Evolutionary conservation across 2,329 filamentous ascomycete genomes (phyloP).

Genomic region (Dactylonectria estremocensis): DNA sequence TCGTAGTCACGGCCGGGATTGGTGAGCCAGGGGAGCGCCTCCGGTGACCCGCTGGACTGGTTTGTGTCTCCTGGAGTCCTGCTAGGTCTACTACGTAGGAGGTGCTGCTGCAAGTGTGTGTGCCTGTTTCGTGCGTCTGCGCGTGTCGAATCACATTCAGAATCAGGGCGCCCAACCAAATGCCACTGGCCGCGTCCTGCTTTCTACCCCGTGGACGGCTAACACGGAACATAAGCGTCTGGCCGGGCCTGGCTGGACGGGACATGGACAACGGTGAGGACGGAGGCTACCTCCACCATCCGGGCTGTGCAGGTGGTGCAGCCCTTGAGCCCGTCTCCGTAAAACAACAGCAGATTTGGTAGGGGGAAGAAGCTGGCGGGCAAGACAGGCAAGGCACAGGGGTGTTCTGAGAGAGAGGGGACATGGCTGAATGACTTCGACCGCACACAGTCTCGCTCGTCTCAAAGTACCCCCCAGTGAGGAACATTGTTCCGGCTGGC

Average conservation of each 20-base stretch:
- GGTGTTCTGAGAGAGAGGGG: neutral
- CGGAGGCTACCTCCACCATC: conserved; percentile 25
- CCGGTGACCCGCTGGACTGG: neutral
- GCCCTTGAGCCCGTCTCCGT: conserved; percentile 9
- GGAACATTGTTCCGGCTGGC: no score
- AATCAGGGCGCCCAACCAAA: conserved; percentile 1
- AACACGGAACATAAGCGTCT: conserved; percentile 30
- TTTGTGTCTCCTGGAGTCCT: neutral
- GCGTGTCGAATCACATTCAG: neutral
- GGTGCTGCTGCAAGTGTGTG: neutral
- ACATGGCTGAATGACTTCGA: conserved; percentile 12
- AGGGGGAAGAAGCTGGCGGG: conserved; percentile 1
- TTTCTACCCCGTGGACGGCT: conserved; percentile 19
- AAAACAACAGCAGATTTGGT: conserved; percentile 26
- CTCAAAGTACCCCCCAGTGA: conserved; percentile 9
- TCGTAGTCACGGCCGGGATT: neutral
- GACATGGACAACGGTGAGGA: conserved; percentile 30
- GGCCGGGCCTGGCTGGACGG: conserved; percentile 20
- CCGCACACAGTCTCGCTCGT: neutral
- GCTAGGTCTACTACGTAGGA: no score
- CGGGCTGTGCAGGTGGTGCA: conserved; percentile 26
- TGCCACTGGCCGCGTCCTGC: neutral
- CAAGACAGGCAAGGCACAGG: conserved; percentile 7
- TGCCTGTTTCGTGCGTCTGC: conserved; percentile 9
- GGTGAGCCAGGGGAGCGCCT: conserved; percentile 3